Evolutionary conservation across 306 rosid genomes (phyloP).

Genomic region (Gleditsia sinensis): DNA sequence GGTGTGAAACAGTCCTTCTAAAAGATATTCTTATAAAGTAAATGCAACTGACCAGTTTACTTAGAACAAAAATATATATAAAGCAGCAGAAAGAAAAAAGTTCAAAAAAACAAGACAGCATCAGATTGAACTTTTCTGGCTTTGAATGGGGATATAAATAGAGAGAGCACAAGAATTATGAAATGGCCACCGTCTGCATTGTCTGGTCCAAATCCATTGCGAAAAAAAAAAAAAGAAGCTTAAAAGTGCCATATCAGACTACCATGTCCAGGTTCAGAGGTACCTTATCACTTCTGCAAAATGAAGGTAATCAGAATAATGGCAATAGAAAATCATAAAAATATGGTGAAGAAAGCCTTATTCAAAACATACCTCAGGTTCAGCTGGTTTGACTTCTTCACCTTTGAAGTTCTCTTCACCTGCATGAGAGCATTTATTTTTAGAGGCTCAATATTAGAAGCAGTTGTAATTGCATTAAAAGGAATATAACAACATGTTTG

Average conservation of each 20-base stretch:
- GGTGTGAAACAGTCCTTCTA: background rate
- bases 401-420: constrained; percentile 81
- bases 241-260: constrained; percentile 42
- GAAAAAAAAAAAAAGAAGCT: constrained; percentile 57
- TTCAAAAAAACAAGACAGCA: constrained; percentile 18
- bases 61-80: constrained; percentile 30
- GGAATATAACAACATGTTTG: too few relatives aligned
- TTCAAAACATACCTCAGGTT: constrained; percentile 51
- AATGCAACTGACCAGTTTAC: constrained; percentile 30
- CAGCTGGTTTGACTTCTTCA: constrained; percentile 78
- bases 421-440: constrained; percentile 38
- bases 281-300: constrained; percentile 57
- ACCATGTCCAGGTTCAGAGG: constrained; percentile 38
- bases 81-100: constrained; percentile 20
- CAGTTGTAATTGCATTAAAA: constrained; percentile 6
- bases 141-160: constrained; percentile 42
- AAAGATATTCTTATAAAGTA: constrained; percentile 23
- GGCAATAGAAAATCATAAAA: constrained; percentile 12
- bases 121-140: constrained; percentile 47
- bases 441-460: background rate
- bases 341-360: constrained; percentile 6
- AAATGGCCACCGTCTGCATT: constrained; percentile 34
- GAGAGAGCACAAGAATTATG: constrained; percentile 40
- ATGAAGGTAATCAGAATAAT: constrained; percentile 18
- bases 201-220: constrained; percentile 38